phyloP scores from a whole-genome alignment of 78 protist genomes.

The Dictyostelium capitatum region DNA sequence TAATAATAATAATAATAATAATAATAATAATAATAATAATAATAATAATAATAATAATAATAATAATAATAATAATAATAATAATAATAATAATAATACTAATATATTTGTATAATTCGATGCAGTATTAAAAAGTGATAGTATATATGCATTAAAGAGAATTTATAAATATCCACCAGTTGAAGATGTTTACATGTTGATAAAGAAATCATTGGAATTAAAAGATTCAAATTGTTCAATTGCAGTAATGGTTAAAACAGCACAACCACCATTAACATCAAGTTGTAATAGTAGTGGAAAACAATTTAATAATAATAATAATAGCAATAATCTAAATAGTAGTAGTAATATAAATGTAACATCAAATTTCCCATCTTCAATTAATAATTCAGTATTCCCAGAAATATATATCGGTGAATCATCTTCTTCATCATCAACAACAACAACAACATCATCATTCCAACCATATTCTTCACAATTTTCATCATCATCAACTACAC shows the following conservation, averaged over 20 bases:
- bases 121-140: constrained; percentile 59
- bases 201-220: constrained; percentile 57
- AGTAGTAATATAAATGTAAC: background rate
- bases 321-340: background rate
- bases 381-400: background rate
- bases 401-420: background rate
- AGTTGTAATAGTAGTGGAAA: background rate
- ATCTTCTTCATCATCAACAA: background rate
- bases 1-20: background rate
- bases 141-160: constrained; percentile 75
- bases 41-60: too few relatives aligned
- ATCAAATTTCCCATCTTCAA: background rate
- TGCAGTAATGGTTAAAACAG: constrained; percentile 2
- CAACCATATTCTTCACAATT: constrained; percentile 32
- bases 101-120: too few relatives aligned
- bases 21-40: background rate
- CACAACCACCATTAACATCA: background rate
- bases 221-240: constrained; percentile 33
- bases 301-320: background rate
- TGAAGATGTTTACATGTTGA: constrained; percentile 76
- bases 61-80: background rate
- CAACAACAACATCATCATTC: constrained; percentile 1
- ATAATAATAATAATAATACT: background rate
- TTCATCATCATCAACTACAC: background rate
- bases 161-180: constrained; percentile 91